A percentile compares a stretch with the other conserved stretches of the same genome.
phyloP scores from a whole-genome alignment of 768 basidiomycete genomes.

The Leccinum uliginosum region DNA sequence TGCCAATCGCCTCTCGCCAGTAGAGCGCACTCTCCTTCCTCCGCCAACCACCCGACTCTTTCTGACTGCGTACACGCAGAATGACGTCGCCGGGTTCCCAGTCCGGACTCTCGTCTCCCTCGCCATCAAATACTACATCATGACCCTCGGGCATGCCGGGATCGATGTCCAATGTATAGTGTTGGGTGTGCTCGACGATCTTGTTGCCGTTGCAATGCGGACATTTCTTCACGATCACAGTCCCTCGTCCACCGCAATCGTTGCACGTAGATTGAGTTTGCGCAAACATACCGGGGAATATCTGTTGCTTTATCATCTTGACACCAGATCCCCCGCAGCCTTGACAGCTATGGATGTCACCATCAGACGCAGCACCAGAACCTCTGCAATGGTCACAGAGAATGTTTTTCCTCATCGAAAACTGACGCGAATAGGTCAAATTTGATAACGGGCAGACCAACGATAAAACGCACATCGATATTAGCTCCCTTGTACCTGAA shows the following conservation, averaged over 20 bases:
- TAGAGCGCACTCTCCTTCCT: conserved; percentile 90
- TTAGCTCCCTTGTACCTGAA: conserved; percentile 76
- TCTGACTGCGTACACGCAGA: conserved; percentile 74
- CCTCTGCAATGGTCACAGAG: conserved; percentile 98
- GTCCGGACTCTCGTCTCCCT: conserved; percentile 93
- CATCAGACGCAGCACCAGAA: conserved; percentile 85
- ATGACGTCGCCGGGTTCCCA: conserved; percentile 96
- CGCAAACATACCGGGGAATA: conserved; percentile 96
- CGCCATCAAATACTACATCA: conserved; percentile 92
- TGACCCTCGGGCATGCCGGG: conserved; percentile 91
- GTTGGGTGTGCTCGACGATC: conserved; percentile 74
- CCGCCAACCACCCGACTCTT: conserved; percentile 75
- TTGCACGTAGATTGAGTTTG: conserved; percentile 82
- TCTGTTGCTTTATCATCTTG: conserved; percentile 80
- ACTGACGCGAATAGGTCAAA: conserved; percentile 44
- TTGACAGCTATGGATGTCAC: conserved; percentile 83
- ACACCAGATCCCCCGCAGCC: conserved; percentile 84
- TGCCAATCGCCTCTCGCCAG: conserved; percentile 86
- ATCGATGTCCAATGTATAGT: conserved; percentile 80
- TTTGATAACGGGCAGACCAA: background rate
- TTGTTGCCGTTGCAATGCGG: conserved; percentile 81
- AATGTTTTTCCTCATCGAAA: conserved; percentile 86
- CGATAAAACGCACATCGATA: conserved; percentile 60
- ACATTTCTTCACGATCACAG: conserved; percentile 71
- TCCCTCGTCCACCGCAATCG: conserved; percentile 82